These are phyloP conservation scores for Globisporangium spiculum DNA, from an alignment of 352 stramenopile species.

Conservation along the genomic window DNA sequence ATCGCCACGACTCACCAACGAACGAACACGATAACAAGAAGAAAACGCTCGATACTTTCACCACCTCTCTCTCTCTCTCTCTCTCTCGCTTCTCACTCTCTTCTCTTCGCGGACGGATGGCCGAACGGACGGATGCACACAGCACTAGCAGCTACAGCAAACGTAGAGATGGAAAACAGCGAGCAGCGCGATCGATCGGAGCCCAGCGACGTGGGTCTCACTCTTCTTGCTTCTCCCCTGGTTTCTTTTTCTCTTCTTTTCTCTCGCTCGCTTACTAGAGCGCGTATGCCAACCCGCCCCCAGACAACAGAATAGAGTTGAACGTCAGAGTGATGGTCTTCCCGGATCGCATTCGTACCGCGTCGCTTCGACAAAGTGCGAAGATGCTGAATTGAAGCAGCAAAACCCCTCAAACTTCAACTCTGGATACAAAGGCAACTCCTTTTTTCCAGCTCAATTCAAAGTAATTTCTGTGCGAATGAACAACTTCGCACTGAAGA, in stretches of 20 bases:
- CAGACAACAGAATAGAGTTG: background rate
- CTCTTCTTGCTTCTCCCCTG: slow-evolving; percentile 4
- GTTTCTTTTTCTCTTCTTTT: slow-evolving; percentile 1
- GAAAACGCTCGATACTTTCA: background rate
- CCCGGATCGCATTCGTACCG: slow-evolving; percentile 8
- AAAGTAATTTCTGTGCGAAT: background rate
- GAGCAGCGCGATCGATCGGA: background rate
- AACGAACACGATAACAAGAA: background rate
- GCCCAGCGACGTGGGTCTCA: background rate
- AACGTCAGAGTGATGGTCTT: slow-evolving; percentile 13
- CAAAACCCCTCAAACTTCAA: slow-evolving; percentile 1
- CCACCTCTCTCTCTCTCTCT: background rate
- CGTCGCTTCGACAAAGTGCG: slow-evolving; percentile 1
- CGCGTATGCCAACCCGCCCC: background rate
- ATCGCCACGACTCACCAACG: slow-evolving; percentile 13
- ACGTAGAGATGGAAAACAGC: background rate
- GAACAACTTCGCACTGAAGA: background rate
- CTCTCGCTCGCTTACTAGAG: background rate
- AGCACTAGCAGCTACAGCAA: background rate
- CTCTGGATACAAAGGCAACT: background rate
- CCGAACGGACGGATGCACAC: background rate
- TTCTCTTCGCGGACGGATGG: background rate
- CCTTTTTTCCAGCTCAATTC: background rate
- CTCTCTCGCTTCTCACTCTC: background rate
- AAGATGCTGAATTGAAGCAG: background rate